Base-by-base conservation (phyloP, 371 early-diverging fungal species). In the Syncephalastrum sp. region DNA sequence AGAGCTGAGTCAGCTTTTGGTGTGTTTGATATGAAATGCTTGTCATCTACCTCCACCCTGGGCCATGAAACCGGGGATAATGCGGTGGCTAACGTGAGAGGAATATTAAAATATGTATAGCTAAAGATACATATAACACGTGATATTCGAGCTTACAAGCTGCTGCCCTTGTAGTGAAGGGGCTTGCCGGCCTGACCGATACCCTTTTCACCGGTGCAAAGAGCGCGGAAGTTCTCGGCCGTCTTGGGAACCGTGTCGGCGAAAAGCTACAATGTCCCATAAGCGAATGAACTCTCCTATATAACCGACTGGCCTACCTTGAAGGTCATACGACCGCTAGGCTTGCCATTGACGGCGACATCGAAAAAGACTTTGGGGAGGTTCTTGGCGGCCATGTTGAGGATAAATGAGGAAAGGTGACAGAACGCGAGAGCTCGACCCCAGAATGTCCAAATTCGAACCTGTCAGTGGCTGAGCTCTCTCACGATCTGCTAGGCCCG, bases 11-110 rank as follows among this genome's bases (percentile, higher is more conserved):
- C 41, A 50, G 7, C 2, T 10, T 10, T 33, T 10, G 5, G 38
- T 33, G 5, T 12, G 38, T 33, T 33, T 6, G 8, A 33, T 33
- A 10, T 5, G 10, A 8, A 33, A 8, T 33, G 7, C 7, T 33
- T 2, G 10, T 33, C 12, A 6, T 33, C 38, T 68, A 66, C 69
- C 96, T 41, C 98, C 99, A 59, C 99, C 99, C 72, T 99, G 99
- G 50, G 96, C 88, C 96, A 99, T 98, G 81, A 99, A 99, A 27
- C 91, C 88, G 60, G 91, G 92, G 62, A 95, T 95, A 50, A 95
- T 86, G 61, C 96, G 87, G 76, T 98, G 98, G 85, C 84, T 83
- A 72, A 16, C 17, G 21, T 19, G 1, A 33, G 8, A 4, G n/a
- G 6, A 41, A 27, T 1, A 16, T 42, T 4, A n/a, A 44, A 53